phyloP scores from a whole-genome alignment of 352 stramenopile genomes.

The Halophytophthora batemanensis region DNA sequence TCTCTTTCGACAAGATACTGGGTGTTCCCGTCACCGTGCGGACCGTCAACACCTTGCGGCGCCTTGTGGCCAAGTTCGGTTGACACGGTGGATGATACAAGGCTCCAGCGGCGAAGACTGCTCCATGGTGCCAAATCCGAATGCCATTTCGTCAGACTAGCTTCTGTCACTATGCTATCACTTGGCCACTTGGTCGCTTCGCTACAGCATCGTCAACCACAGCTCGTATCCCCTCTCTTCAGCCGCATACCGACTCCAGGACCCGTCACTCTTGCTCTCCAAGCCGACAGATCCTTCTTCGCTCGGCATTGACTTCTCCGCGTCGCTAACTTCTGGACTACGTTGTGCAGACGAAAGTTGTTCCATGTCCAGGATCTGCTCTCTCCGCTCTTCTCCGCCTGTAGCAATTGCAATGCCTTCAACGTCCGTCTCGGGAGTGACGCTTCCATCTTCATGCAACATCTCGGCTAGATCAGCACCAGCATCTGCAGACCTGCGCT shows the following conservation, averaged over 20 bases:
- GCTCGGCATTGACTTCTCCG: not conserved
- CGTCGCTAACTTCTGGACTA: not conserved
- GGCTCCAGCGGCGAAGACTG: too few relatives aligned
- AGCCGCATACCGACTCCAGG: constrained; percentile 9
- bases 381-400: constrained; percentile 1
- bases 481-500: not conserved
- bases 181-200: not conserved
- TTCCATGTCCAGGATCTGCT: not conserved
- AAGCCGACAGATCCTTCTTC: constrained; percentile 1
- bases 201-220: constrained; percentile 31
- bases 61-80: constrained; percentile 25
- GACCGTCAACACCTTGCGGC: constrained; percentile 30
- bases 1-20: constrained; percentile 33
- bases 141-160: too few relatives aligned
- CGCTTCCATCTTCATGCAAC: not conserved
- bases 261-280: not conserved
- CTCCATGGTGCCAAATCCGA: too few relatives aligned
- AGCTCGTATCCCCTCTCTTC: constrained; percentile 27
- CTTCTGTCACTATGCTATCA: not conserved
- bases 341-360: not conserved
- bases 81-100: constrained; percentile 1
- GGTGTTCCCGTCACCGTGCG: constrained; percentile 23
- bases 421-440: not conserved
- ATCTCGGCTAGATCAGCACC: not conserved
- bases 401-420: not conserved